These are phyloP conservation scores for Rhipidocladum racemiflorum DNA, from an alignment of 176 grass and related monocot genomes.

Conservation along the genomic window DNA sequence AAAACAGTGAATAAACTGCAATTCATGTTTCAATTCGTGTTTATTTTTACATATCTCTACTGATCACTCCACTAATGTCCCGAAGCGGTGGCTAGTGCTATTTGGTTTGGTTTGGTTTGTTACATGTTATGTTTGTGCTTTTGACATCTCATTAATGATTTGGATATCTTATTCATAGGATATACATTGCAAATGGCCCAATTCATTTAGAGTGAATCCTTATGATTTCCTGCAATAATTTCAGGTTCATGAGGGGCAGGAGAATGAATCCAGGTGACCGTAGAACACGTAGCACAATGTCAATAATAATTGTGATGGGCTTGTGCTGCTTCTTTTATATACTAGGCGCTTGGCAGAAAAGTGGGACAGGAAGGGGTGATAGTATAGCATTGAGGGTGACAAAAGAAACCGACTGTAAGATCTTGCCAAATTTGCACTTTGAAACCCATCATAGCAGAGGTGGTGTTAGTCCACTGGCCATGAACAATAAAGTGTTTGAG, in stretches of 20 bases:
- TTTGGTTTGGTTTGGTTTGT: neutral
- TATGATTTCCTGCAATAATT: slow-evolving; percentile 16
- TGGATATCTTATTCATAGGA: neutral
- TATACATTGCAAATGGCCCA: neutral
- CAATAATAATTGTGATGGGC: slow-evolving; percentile 53
- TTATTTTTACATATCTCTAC: neutral
- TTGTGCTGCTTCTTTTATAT: slow-evolving; percentile 80
- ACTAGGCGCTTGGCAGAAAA: slow-evolving; percentile 87
- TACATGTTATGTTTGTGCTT: neutral
- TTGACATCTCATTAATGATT: neutral
- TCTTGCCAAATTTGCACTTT: slow-evolving; percentile 72
- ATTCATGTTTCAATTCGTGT: neutral
- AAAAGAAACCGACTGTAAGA: slow-evolving; percentile 66
- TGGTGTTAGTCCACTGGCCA: slow-evolving; percentile 37
- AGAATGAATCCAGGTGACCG: slow-evolving; percentile 57
- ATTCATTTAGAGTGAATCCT: slow-evolving; percentile 11
- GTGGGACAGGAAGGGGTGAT: slow-evolving; percentile 73
- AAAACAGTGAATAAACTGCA: neutral
- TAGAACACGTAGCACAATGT: slow-evolving; percentile 56
- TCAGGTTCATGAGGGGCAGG: slow-evolving; percentile 70
- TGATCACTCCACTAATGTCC: neutral
- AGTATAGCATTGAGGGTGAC: slow-evolving; percentile 58
- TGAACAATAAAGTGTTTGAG: slow-evolving; percentile 53
- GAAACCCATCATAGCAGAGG: slow-evolving; percentile 73
- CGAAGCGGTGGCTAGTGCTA: neutral